Evolutionary conservation across 768 basidiomycete genomes (phyloP).

Genomic region (Collybia mongolica): DNA sequence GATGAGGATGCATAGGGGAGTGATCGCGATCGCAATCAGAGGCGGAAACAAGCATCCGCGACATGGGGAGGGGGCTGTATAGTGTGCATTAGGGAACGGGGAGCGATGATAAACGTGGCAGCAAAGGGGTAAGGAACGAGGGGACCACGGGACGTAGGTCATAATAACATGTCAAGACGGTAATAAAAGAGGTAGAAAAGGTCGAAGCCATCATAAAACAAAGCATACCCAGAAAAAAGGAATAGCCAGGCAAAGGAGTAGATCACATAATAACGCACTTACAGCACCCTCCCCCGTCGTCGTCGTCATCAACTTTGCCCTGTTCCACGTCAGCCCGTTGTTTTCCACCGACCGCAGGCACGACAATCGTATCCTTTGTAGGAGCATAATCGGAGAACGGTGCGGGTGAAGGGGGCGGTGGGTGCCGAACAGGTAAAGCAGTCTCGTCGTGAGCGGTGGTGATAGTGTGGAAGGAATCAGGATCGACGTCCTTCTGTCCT

Average conservation of each 20-base stretch:
- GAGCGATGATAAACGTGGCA: slow-evolving; percentile 6
- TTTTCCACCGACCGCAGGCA: slow-evolving; percentile 17
- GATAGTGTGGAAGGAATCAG: slow-evolving; percentile 15
- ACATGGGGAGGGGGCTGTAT: slow-evolving; percentile 3
- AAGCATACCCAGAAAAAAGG: background rate
- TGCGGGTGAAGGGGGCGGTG: slow-evolving; percentile 50
- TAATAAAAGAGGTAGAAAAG: background rate
- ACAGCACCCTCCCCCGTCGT: slow-evolving; percentile 63
- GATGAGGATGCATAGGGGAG: slow-evolving; percentile 14
- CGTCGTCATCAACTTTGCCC: slow-evolving; percentile 45
- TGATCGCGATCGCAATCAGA: background rate
- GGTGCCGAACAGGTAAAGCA: slow-evolving; percentile 26
- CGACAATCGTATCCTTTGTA: slow-evolving; percentile 13
- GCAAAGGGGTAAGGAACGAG: slow-evolving; percentile 5
- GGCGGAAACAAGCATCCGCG: slow-evolving; percentile 2
- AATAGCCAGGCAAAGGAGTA: background rate
- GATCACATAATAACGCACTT: slow-evolving; percentile 84
- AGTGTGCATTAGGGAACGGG: slow-evolving; percentile 11
- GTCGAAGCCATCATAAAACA: background rate
- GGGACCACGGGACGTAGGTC: background rate
- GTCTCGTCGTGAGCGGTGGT: slow-evolving; percentile 22
- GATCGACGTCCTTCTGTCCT: slow-evolving; percentile 19
- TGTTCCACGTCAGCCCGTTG: slow-evolving; percentile 24
- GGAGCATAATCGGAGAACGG: slow-evolving; percentile 67
- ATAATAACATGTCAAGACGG: background rate